Evolutionary conservation across 306 rosid species (phyloP).

Genomic region (Cicer bijugum): DNA sequence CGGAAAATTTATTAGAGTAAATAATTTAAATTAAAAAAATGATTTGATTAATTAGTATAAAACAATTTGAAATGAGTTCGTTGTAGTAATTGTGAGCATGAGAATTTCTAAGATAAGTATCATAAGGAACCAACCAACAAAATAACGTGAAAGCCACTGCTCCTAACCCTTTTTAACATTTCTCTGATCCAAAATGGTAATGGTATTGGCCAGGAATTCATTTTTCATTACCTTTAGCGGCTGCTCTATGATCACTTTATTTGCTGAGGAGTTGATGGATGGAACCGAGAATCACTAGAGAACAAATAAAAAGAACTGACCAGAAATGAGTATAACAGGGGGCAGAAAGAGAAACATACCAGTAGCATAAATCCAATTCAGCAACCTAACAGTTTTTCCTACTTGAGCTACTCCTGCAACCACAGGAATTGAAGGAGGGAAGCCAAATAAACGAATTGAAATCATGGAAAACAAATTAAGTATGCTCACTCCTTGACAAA

Average conservation of each 20-base stretch:
- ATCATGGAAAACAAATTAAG: slow-evolving; percentile 23
- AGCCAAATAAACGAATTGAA: slow-evolving; percentile 34
- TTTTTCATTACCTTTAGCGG: slow-evolving; percentile 29
- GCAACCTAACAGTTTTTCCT: slow-evolving; percentile 60
- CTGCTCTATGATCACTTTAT: slow-evolving; percentile 21
- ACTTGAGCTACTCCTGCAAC: slow-evolving; percentile 75
- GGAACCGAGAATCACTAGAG: slow-evolving; percentile 14
- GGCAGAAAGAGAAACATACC: slow-evolving; percentile 62
- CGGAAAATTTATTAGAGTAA: not conserved
- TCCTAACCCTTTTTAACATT: slow-evolving; percentile 6
- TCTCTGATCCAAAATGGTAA: slow-evolving; percentile 28
- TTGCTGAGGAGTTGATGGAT: not conserved
- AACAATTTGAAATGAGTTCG: slow-evolving; percentile 15
- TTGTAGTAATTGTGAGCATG: slow-evolving; percentile 1
- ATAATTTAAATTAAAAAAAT: slow-evolving; percentile 11
- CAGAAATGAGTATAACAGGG: slow-evolving; percentile 20
- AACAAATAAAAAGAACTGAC: slow-evolving; percentile 30
- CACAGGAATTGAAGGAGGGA: slow-evolving; percentile 56
- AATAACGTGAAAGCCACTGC: not conserved
- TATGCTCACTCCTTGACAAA: not conserved
- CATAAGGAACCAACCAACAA: not conserved
- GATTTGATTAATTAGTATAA: slow-evolving; percentile 4
- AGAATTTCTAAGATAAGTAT: slow-evolving; percentile 10
- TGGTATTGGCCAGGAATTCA: slow-evolving; percentile 31
- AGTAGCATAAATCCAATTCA: slow-evolving; percentile 56